A percentile compares a stretch with the other conserved stretches of the same genome.
Conservation (phyloP, 352 stramenopile species). For the Globisporangium paroecandrum region DNA sequence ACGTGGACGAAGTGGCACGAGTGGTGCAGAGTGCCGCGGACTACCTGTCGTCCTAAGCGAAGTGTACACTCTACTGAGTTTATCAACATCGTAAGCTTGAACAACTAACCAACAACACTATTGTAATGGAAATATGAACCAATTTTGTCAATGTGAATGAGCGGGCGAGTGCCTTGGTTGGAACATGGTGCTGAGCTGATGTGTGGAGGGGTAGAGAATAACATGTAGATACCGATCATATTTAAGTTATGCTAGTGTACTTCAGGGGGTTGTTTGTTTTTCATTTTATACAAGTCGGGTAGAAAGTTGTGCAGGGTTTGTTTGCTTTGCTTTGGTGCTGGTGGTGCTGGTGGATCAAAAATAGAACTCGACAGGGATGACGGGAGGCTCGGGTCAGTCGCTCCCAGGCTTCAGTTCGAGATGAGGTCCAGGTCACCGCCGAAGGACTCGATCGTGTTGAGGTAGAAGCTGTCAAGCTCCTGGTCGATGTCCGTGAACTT, state of each 20-base stretch:
- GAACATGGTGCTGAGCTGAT: neutral
- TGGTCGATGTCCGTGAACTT: slow-evolving; percentile 79
- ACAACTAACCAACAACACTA: neutral
- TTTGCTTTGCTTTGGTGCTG: neutral
- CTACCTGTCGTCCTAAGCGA: neutral
- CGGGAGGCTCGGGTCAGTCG: neutral
- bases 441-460: slow-evolving; percentile 66
- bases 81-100: neutral
- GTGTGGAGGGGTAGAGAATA: neutral
- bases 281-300: slow-evolving; percentile 1
- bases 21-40: slow-evolving; percentile 3
- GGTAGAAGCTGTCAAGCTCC: slow-evolving; percentile 80
- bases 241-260: slow-evolving; percentile 5
- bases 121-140: neutral
- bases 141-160: neutral
- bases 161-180: neutral
- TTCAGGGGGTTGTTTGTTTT: neutral
- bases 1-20: slow-evolving; percentile 43
- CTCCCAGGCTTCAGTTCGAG: slow-evolving; percentile 33
- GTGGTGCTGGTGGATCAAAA: neutral
- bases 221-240: neutral
- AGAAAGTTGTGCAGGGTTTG: neutral
- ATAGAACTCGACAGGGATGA: neutral
- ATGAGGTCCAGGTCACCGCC: slow-evolving; percentile 57
- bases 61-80: neutral